Evolutionary conservation across 2,329 filamentous ascomycete genomes (phyloP), one percentile per base, ranked within the genome.

Genomic region (Talaromyces sp.): DNA sequence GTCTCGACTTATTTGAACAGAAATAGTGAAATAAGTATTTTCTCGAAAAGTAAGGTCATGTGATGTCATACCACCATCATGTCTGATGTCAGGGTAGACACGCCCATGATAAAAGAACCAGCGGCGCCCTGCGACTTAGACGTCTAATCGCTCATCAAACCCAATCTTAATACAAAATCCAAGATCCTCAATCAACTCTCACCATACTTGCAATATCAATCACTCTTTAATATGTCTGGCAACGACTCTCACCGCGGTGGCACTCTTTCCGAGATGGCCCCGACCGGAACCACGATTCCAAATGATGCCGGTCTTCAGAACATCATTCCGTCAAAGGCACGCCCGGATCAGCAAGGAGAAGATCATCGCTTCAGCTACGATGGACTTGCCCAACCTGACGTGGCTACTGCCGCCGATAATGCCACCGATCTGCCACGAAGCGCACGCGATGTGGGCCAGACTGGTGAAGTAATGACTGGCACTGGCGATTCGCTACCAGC

Each of bases 331-430:
- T 78, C 78, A 7, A 69, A 75, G 23, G 67, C 77, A 61, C 70
- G 75, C 54, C 72, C 77, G 40, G 69, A 79, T 67, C 70, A 80
- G 67, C 63, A 25, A 40, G n/a, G 37, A 0, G 78, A 76, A 0
- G 80, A 82, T 1, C 83, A 82, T 0, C 68, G 71, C 0, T 90
- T 84, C 67, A 85, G 83, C 0, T 80, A 82, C 42, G 80, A 83
- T 70, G 80, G 65, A 14, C 21, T 67, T 18, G 66, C 44, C 2
- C 60, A 69, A 37, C 54, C 69, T 31, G 71, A 72, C 40, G 64
- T 74, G 0, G 76, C 77, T n/a, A 72, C 73, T 18, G 81, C 80
- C 0, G 81, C 79, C 7, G 79, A 81, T 63, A 84, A 84, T 64
- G 69, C 75, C 7, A 79, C 75, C 35, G 80, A 83, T 54, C 77